Conservation (phyloP, 352 stramenopile species). For the Blastocystis sp. region DNA sequence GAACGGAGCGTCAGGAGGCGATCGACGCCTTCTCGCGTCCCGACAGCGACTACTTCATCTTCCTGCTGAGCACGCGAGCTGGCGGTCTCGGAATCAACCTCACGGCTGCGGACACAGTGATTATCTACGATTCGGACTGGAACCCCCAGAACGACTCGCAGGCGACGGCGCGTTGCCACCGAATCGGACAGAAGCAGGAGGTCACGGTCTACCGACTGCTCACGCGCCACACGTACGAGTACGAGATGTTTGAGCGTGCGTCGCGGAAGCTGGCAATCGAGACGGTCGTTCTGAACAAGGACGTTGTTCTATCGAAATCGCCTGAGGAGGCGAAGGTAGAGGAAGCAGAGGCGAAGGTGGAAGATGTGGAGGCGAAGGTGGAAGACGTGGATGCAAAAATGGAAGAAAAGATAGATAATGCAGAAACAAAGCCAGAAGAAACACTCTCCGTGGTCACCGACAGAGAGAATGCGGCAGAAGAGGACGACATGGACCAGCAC, state of each 20-base stretch:
- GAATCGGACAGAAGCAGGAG: conserved; percentile 95
- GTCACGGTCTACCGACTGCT: conserved; percentile 93
- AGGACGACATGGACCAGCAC: neutral
- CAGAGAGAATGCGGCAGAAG: neutral
- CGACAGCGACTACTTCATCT: conserved; percentile 88
- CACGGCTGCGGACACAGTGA: conserved; percentile 92
- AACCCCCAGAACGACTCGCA: conserved; percentile 86
- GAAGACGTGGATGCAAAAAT: too few relatives aligned
- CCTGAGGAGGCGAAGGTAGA: conserved; percentile 64
- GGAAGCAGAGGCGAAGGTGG: too few relatives aligned
- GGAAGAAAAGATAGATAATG: too few relatives aligned
- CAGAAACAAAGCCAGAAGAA: too few relatives aligned
- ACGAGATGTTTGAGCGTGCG: conserved; percentile 96
- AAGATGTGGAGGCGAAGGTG: too few relatives aligned
- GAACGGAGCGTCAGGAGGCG: conserved; percentile 75
- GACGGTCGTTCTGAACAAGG: conserved; percentile 89
- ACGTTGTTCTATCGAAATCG: conserved; percentile 75
- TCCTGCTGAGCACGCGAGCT: conserved; percentile 92
- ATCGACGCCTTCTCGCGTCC: conserved; percentile 90
- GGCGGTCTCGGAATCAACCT: conserved; percentile 94
- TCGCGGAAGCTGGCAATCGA: conserved; percentile 94
- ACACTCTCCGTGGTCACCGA: too few relatives aligned
- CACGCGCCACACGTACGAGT: conserved; percentile 95
- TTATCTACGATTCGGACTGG: conserved; percentile 98
- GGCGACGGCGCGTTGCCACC: conserved; percentile 74